Percentiles rank a stretch among this genome's conserved stretches.
These are phyloP conservation scores for Gossypium davidsonii DNA, from an alignment of 441 rosid genomes.

Conservation along the genomic window DNA sequence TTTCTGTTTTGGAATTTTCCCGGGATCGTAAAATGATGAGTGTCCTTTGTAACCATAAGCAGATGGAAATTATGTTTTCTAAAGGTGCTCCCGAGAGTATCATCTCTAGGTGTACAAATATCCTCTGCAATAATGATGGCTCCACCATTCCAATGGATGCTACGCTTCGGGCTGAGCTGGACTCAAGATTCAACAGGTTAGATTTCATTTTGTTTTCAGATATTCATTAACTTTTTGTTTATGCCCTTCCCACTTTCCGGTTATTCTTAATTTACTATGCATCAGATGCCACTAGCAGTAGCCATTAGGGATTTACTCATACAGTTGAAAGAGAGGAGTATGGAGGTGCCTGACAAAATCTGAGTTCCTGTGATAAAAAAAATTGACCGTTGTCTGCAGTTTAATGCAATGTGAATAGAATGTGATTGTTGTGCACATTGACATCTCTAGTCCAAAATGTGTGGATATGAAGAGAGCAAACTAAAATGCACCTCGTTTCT, in stretches of 20 bases:
- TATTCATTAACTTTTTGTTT: background rate
- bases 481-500: background rate
- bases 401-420: background rate
- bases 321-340: background rate
- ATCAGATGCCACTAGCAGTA: background rate
- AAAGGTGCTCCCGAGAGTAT: constrained; percentile 99
- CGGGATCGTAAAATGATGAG: constrained; percentile 99
- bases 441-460: background rate
- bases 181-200: constrained; percentile 78
- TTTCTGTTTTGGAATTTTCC: constrained; percentile 78
- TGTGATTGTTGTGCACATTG: background rate
- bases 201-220: constrained; percentile 18
- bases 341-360: background rate
- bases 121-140: constrained; percentile 82
- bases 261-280: background rate
- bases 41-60: constrained; percentile 77
- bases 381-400: background rate
- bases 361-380: background rate
- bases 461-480: background rate
- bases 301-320: background rate
- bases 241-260: background rate
- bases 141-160: constrained; percentile 71
- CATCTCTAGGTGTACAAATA: constrained; percentile 73
- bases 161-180: constrained; percentile 64
- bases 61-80: constrained; percentile 68